Percentiles rank a stretch among this genome's conserved stretches.
phyloP scores from a whole-genome alignment of 2,329 filamentous ascomycete species.

The Ploettnerulaceae sp. region DNA sequence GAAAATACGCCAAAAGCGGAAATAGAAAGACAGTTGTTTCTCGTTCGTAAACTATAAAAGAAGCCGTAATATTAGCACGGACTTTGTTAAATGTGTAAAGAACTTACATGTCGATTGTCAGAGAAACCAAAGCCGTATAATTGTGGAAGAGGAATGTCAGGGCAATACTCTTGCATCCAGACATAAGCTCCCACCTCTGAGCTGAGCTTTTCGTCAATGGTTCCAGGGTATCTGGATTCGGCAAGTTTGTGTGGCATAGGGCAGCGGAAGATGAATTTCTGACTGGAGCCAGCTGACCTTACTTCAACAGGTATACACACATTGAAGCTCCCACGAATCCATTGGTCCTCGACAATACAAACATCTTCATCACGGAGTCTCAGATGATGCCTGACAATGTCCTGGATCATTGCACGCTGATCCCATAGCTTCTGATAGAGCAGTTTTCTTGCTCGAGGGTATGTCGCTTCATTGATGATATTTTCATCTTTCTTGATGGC shows the following conservation, averaged over 20 bases:
- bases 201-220: constrained; percentile 35
- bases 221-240: constrained; percentile 28
- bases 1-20: constrained; percentile 17
- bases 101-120: constrained; percentile 22
- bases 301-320: constrained; percentile 34
- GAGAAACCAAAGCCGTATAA: constrained; percentile 31
- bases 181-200: constrained; percentile 34
- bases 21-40: constrained; percentile 18
- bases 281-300: constrained; percentile 16
- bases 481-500: constrained; percentile 16
- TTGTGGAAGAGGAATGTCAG: constrained; percentile 30
- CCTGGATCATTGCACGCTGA: constrained; percentile 20
- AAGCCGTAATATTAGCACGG: constrained; percentile 12
- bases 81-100: constrained; percentile 3
- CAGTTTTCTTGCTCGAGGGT: constrained; percentile 2
- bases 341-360: constrained; percentile 28
- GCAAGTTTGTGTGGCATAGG: constrained; percentile 29
- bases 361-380: constrained; percentile 23
- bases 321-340: constrained; percentile 37
- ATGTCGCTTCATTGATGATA: constrained; percentile 13
- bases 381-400: constrained; percentile 27
- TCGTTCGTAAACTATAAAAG: constrained; percentile 21
- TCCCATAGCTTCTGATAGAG: constrained; percentile 19
- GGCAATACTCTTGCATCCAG: constrained; percentile 34
- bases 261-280: constrained; percentile 30